Conservation (phyloP, 169 alveolate species). For the Theileria annulata region DNA sequence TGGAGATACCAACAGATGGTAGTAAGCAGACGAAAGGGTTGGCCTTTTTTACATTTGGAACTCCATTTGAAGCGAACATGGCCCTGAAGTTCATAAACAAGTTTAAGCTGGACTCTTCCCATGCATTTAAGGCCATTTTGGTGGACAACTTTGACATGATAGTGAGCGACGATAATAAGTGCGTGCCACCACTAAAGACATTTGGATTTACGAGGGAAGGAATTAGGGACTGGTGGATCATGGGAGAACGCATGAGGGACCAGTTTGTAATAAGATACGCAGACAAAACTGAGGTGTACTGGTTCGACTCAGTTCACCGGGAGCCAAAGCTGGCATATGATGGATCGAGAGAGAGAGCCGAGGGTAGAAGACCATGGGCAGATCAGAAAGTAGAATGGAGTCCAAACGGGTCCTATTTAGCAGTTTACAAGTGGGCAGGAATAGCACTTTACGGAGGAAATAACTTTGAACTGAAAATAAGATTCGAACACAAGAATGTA, state of each 20-base stretch:
- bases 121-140: slow-evolving; percentile 74
- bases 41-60: slow-evolving; percentile 80
- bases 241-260: slow-evolving; percentile 82
- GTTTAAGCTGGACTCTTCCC: slow-evolving; percentile 69
- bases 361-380: slow-evolving; percentile 85
- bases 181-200: slow-evolving; percentile 75
- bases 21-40: slow-evolving; percentile 71
- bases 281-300: slow-evolving; percentile 83
- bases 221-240: slow-evolving; percentile 83
- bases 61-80: slow-evolving; percentile 73
- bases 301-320: slow-evolving; percentile 86
- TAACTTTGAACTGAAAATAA: slow-evolving; percentile 79
- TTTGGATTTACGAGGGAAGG: slow-evolving; percentile 85
- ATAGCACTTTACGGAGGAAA: slow-evolving; percentile 88
- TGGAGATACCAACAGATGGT: slow-evolving; percentile 72
- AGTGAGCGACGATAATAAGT: slow-evolving; percentile 69
- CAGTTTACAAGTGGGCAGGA: slow-evolving; percentile 87
- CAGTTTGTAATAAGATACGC: slow-evolving; percentile 86
- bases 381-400: slow-evolving; percentile 90
- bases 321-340: slow-evolving; percentile 82
- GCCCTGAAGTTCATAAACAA: slow-evolving; percentile 67
- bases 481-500: slow-evolving; percentile 87
- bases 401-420: slow-evolving; percentile 87
- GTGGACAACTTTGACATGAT: slow-evolving; percentile 78
- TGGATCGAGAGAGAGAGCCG: slow-evolving; percentile 84